Evolutionary conservation across 345 rosid genomes (phyloP).

Genomic region (Lepidium africanum): DNA sequence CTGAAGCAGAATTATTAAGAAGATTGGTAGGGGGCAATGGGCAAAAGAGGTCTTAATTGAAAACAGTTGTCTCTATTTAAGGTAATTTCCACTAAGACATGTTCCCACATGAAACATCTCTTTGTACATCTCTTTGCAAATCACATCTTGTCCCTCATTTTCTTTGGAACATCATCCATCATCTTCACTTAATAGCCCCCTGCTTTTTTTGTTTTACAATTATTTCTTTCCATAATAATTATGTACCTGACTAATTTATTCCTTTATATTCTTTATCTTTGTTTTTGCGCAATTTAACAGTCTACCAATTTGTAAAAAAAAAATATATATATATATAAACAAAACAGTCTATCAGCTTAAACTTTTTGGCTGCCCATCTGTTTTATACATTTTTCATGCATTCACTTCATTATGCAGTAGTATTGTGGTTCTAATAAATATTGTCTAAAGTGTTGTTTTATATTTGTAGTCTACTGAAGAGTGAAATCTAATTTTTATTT

Average conservation of each 20-base stretch:
- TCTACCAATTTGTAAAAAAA: too few relatives aligned
- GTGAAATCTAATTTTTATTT: too few relatives aligned
- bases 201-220: background rate
- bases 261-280: background rate
- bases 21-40: constrained; percentile 14
- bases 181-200: background rate
- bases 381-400: background rate
- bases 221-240: background rate
- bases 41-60: constrained; percentile 3
- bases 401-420: too few relatives aligned
- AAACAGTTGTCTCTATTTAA: constrained; percentile 26
- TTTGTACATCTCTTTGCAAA: constrained; percentile 17
- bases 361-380: background rate
- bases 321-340: too few relatives aligned
- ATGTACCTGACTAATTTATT: background rate
- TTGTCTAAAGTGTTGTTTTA: too few relatives aligned
- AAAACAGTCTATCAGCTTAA: background rate
- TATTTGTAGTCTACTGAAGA: too few relatives aligned
- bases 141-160: constrained; percentile 28
- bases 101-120: constrained; percentile 28
- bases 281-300: background rate
- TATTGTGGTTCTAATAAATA: too few relatives aligned
- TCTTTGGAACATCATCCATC: constrained; percentile 12
- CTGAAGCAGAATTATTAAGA: constrained; percentile 1
- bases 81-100: constrained; percentile 25